These are phyloP conservation scores for Madurella fahalii DNA, from an alignment of 2,329 filamentous ascomycete species.

Conservation along the genomic window DNA sequence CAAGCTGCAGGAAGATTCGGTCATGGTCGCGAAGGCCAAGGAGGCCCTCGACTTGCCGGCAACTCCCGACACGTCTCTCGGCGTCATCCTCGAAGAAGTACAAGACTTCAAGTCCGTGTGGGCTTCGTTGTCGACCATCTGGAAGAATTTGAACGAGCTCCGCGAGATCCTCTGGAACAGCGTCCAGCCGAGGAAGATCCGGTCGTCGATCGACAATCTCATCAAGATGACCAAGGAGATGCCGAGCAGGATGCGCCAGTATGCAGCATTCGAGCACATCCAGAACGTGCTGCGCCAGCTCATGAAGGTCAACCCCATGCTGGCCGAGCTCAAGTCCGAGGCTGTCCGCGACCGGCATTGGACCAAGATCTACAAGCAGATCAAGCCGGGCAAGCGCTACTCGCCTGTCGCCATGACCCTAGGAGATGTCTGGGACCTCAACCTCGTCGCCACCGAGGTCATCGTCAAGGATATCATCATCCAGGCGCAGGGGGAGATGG, in stretches of 20 bases:
- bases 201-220: slow-evolving; percentile 81
- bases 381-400: slow-evolving; percentile 90
- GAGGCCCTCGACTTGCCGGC: slow-evolving; percentile 89
- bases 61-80: slow-evolving; percentile 73
- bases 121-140: slow-evolving; percentile 92
- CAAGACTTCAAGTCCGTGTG: slow-evolving; percentile 99
- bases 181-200: slow-evolving; percentile 89
- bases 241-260: slow-evolving; percentile 98
- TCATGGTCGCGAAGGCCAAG: slow-evolving; percentile 94
- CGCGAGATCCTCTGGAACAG: slow-evolving; percentile 92
- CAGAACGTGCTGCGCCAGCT: slow-evolving; percentile 85
- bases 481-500: slow-evolving; percentile 97
- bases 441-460: slow-evolving; percentile 79
- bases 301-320: slow-evolving; percentile 82
- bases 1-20: slow-evolving; percentile 77
- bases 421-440: slow-evolving; percentile 98
- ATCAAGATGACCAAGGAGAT: slow-evolving; percentile 99
- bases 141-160: slow-evolving; percentile 92
- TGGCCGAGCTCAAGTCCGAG: slow-evolving; percentile 91
- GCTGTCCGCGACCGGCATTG: slow-evolving; percentile 95
- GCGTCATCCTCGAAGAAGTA: slow-evolving; percentile 88
- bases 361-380: slow-evolving; percentile 94
- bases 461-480: slow-evolving; percentile 90
- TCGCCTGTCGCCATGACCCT: slow-evolving; percentile 91
- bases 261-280: slow-evolving; percentile 98